Base-by-base conservation (phyloP, 148 eudicot species). In the Spergularia marina region DNA sequence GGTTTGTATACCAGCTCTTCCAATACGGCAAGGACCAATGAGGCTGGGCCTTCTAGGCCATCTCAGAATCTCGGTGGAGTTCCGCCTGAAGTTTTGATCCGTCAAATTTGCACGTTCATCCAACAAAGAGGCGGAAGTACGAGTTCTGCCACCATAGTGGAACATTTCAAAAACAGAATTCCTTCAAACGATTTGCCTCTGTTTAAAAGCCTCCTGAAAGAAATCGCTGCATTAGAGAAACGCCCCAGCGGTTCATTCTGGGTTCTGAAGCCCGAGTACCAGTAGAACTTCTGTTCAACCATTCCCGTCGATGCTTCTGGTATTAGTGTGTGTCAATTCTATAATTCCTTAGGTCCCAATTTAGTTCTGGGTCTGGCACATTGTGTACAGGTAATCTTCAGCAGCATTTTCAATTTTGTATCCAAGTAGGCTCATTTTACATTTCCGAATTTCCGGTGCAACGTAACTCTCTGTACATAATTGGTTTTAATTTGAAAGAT, bases 171-270 rank as follows among this genome's bases (percentile, higher is more conserved):
- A 82, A 89, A 91, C 10, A 80, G 93, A 83, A 86, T 95, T 61
- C 98, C 97, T 39, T 84, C 89, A 0, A 87, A 89, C 56, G 96
- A 92, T 77, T 75, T 95, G 83, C 94, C 98, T 17, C 68, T 95
- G 70, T 95, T 95, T 69, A 95, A 95, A 84, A 92, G 83, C 85
- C 97, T 95, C 73, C 75, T 95, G 83, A 95, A 92, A 86, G 98
- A 92, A 79, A 92, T 95, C 13, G 97, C 97, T 12, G 70, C 70
- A 16, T 75, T 95, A 75, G 89, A 95, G 85, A 95, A 84, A 78
- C 86, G 63, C 21, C 77, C 85, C 0, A 74, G 68, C 68, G 96
- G 94, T 54, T 92, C 97, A 15, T 85, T 77, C 65, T 95, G 98
- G 98, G 87, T 89, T 76, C 83, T 95, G 36, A 95, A 95, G 84